Base-by-base conservation (phyloP, 2,329 filamentous ascomycete species). In the Arthrobotrys musiformis region DNA sequence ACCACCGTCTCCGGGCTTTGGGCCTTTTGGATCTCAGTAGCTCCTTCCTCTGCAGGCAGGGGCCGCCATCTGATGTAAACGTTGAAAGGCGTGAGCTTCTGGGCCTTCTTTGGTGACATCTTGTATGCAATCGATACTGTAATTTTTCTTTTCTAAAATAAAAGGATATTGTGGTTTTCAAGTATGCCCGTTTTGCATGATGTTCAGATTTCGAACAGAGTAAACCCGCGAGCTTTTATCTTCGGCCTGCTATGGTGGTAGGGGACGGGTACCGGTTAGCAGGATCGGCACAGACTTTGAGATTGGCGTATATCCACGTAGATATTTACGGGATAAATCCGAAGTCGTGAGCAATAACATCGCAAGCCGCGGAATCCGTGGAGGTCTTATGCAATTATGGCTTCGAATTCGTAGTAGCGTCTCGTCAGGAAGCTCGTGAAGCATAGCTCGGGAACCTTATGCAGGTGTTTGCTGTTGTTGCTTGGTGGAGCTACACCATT, bases 21-120 rank as follows among this genome's bases (percentile, higher is more conserved):
- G 30, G 33, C 37, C 44, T 46, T 70, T 13, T 54, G 42, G 22
- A 77, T 77, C 42, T 70, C 60, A 22, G 60, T 61, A 13, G 66
- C 44, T 26, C 52, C 52, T 40, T 60, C 37, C 19, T 77, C 73
- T 5, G 66, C 44, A 60, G 66, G 66, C 4, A 77, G 73, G 42
- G 73, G 73, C 17, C 73, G 40, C 73, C 73, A 77, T 66, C 73
- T 58, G 33, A 70, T 22, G 42, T 67, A 77, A 30, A 70, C 73
- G n/a, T 70, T 70, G 60, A 77, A 77, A 9, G 73, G 54, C 2
- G 60, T 46, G 19, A 77, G 66, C 13, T 61, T 33, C 28, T 69
- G 56, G 13, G 50, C 7, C 46, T 58, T 22, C 46, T 77, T 77
- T 19, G 66, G 66, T 30, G 73, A 61, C 73, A 77, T 75, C 17